Evolutionary conservation across 2,329 filamentous ascomycete species (phyloP), one percentile per base, ranked within the genome.

Genomic region (Colletotrichum spaethianum): DNA sequence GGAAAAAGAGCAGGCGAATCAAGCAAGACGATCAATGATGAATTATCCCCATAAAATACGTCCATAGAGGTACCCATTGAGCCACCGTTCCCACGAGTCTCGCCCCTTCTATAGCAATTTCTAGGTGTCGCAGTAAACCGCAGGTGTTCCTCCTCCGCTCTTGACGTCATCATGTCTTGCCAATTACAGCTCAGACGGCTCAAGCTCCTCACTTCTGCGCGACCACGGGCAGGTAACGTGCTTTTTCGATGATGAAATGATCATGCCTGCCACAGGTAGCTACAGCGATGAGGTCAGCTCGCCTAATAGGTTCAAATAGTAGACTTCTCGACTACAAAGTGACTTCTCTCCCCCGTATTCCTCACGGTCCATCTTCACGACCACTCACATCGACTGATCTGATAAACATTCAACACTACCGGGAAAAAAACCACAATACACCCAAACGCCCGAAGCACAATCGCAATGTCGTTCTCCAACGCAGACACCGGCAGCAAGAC

Each of bases 401-500:
- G 20, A 53, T 12, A 40, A 42, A 2, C 7, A 20, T 14, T 18
- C 26, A 9, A 33, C 20, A 63, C 14, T 16, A 26, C 23, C 7
- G n/a, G n/a, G n/a, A n/a, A 44, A 16, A 4, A 12, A 33, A 26
- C 33, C 2, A 9, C 23, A 31, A 53, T 16, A 28, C 4, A 28
- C 20, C 23, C 11, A 31, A 33, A n/a, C 6, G 28, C 3, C 50
- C 23, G 31, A 38, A 40, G 2, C 33, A 18, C 1, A 2, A 33
- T 8, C 33, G 56, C 23, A 38, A 72, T 72, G 70, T 82, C 81
- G 67, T 89, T 87, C 81, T 88, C 87, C 80, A 93, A 92, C 81
- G 82, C 91, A 48, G 82, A 86, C 74, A 90, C 90, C 52, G 91
- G 90, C 78, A 84, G 83, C 81, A 90, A 92, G 83, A 84, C 89